Evolutionary conservation across 371 early-diverging fungal species (phyloP).

Genomic region (Fennellomyces sp.): DNA sequence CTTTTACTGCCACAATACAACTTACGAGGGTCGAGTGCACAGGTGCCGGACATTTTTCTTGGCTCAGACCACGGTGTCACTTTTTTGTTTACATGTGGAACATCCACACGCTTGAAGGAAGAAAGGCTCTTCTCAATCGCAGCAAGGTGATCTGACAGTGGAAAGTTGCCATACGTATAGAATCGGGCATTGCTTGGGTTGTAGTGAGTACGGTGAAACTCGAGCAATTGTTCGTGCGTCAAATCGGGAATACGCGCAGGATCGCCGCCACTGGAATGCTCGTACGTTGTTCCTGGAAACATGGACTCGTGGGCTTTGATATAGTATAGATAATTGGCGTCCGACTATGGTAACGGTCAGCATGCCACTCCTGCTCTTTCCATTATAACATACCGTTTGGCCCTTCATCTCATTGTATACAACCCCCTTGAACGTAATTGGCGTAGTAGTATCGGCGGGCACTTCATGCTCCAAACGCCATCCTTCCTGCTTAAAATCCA

Average conservation of each 20-base stretch:
- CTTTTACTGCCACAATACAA: not conserved
- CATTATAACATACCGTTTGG: slow-evolving; percentile 56
- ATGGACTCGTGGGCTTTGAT: slow-evolving; percentile 79
- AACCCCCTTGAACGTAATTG: slow-evolving; percentile 85
- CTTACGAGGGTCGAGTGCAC: slow-evolving; percentile 73
- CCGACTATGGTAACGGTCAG: slow-evolving; percentile 42
- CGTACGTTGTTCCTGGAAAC: slow-evolving; percentile 86
- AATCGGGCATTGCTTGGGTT: slow-evolving; percentile 91
- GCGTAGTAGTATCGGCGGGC: slow-evolving; percentile 55
- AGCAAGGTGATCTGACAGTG: slow-evolving; percentile 73
- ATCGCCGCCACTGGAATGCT: slow-evolving; percentile 89
- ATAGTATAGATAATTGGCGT: slow-evolving; percentile 79
- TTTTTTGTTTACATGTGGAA: slow-evolving; percentile 53
- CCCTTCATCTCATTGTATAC: slow-evolving; percentile 99
- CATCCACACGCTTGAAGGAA: slow-evolving; percentile 34
- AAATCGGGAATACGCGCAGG: slow-evolving; percentile 87
- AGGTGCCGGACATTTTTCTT: slow-evolving; percentile 50
- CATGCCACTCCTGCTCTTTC: not conserved
- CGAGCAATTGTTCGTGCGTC: slow-evolving; percentile 78
- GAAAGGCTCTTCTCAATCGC: slow-evolving; percentile 65
- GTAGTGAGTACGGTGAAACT: slow-evolving; percentile 85
- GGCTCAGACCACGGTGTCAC: slow-evolving; percentile 56
- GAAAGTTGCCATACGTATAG: slow-evolving; percentile 88
- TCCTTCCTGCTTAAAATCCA: slow-evolving; percentile 93
- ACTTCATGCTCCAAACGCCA: slow-evolving; percentile 92